Evolutionary conservation across 2,329 filamentous ascomycete species (phyloP).

Genomic region (Ceratocystis smalleyi): DNA sequence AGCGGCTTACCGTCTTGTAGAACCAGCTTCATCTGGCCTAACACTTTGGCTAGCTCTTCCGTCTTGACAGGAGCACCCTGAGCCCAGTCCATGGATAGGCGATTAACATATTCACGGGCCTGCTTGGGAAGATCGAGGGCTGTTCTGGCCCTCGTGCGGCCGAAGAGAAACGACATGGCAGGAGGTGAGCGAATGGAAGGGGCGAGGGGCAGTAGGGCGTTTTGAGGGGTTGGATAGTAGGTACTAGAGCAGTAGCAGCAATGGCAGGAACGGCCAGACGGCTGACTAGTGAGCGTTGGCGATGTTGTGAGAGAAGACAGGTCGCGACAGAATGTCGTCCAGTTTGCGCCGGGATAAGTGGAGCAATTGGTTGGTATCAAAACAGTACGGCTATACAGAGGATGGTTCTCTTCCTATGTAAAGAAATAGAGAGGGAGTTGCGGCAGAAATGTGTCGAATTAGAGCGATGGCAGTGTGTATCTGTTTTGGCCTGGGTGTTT

Average conservation of each 20-base stretch:
- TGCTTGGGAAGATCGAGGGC: slow-evolving; percentile 40
- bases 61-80: slow-evolving; percentile 35
- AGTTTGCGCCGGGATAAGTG: not conserved
- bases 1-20: slow-evolving; percentile 66
- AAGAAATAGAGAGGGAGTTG: not conserved
- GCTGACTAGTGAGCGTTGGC: not conserved
- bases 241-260: not conserved
- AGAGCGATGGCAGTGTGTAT: not conserved
- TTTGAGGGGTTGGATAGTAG: not conserved
- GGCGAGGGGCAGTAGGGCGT: not conserved
- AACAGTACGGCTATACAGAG: not conserved
- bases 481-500: not conserved
- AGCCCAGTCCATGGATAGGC: slow-evolving; percentile 19
- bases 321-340: not conserved
- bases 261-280: not conserved
- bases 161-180: slow-evolving; percentile 41
- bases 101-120: slow-evolving; percentile 23
- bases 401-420: not conserved
- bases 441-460: not conserved
- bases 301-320: not conserved
- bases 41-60: slow-evolving; percentile 73
- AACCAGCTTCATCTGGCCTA: slow-evolving; percentile 81
- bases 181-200: not conserved
- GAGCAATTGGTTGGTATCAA: not conserved
- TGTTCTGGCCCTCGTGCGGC: slow-evolving; percentile 35